A percentile compares a stretch with the other conserved stretches of the same genome.
phyloP scores from a whole-genome alignment of 2,329 filamentous ascomycete genomes.

The Thyridium curvatum region DNA sequence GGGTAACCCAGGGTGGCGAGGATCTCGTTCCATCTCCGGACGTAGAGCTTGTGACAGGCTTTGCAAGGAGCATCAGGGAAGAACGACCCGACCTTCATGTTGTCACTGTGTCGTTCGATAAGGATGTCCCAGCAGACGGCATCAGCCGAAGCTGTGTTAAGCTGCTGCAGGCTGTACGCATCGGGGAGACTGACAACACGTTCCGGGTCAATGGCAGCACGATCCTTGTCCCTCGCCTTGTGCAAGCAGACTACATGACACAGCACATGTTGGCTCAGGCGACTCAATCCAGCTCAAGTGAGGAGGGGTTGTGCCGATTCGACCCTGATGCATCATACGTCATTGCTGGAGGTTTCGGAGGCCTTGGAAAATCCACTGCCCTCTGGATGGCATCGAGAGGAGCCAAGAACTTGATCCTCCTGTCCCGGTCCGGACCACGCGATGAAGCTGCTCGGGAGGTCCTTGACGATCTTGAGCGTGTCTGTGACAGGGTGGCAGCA shows the following conservation, averaged over 20 bases:
- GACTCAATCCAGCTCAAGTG: neutral
- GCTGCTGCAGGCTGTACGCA: constrained; percentile 3
- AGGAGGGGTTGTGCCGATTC: constrained; percentile 2
- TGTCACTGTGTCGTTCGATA: constrained; percentile 13
- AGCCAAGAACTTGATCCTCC: constrained; percentile 10
- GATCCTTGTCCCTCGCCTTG: constrained; percentile 8
- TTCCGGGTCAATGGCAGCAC: constrained; percentile 10
- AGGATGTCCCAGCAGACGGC: constrained; percentile 1
- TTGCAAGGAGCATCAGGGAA: constrained; percentile 5
- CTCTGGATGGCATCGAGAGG: constrained; percentile 14
- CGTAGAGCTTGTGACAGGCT: constrained; percentile 10
- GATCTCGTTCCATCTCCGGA: constrained; percentile 6
- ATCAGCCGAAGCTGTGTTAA: constrained; percentile 7
- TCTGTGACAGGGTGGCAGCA: constrained; percentile 1
- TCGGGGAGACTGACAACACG: constrained; percentile 11
- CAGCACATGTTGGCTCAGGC: constrained; percentile 6
- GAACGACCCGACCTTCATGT: constrained; percentile 11
- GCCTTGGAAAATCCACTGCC: constrained; percentile 14
- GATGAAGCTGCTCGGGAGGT: constrained; percentile 3
- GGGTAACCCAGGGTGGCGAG: constrained; percentile 9
- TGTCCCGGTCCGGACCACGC: constrained; percentile 10
- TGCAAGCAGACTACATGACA: constrained; percentile 10
- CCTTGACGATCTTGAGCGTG: constrained; percentile 3
- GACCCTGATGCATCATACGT: constrained; percentile 14
- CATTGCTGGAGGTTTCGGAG: constrained; percentile 18